Evolutionary conservation across 768 basidiomycete genomes (phyloP).

Genomic region (Tricholoma saponaceum): DNA sequence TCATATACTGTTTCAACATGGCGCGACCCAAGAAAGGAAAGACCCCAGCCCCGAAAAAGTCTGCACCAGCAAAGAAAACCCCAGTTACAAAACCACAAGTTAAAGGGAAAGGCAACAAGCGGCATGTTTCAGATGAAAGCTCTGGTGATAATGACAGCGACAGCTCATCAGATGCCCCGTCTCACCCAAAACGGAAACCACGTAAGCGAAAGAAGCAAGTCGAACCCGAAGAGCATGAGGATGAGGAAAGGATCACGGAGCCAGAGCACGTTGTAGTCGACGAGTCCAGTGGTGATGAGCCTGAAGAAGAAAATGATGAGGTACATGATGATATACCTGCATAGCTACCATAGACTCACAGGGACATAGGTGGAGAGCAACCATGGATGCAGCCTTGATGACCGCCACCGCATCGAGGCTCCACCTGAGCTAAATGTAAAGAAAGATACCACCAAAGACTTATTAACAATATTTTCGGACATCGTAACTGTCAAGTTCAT

Average conservation of each 20-base stretch:
- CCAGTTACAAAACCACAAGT: background rate
- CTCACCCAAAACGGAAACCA: background rate
- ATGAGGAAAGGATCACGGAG: background rate
- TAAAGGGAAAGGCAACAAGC: background rate
- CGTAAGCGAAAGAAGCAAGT: background rate
- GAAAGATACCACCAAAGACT: background rate
- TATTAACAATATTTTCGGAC: slow-evolving; percentile 1
- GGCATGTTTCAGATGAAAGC: background rate
- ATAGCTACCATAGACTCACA: background rate
- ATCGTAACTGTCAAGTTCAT: background rate
- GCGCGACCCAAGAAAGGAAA: background rate
- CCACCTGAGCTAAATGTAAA: background rate
- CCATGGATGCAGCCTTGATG: background rate
- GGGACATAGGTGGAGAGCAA: background rate
- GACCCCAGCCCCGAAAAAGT: background rate
- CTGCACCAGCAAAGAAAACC: background rate
- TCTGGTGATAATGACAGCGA: background rate
- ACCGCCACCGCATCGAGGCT: background rate
- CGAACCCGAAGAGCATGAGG: background rate
- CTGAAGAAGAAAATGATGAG: background rate
- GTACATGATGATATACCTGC: background rate
- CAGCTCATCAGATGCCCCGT: background rate
- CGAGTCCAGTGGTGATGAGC: background rate
- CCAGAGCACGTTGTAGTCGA: background rate
- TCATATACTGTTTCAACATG: background rate